Evolutionary conservation across 2,329 filamentous ascomycete genomes (phyloP).

Genomic region (Pseudocercospora fijiensis): DNA sequence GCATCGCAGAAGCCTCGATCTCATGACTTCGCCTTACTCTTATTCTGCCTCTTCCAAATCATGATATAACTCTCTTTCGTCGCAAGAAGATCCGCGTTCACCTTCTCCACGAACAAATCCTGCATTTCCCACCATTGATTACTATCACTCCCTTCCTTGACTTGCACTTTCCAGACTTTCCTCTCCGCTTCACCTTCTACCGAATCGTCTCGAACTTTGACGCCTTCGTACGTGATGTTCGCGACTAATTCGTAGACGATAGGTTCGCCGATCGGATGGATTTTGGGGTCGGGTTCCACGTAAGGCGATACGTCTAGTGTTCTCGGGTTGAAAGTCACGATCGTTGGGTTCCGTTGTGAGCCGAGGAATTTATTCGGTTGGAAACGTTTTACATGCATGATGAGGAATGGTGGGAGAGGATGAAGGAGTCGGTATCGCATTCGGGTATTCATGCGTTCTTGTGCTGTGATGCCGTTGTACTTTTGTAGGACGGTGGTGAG

Average conservation of each 20-base stretch:
- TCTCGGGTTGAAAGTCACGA: constrained; percentile 89
- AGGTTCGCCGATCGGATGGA: constrained; percentile 72
- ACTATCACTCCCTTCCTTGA: constrained; percentile 64
- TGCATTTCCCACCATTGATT: constrained; percentile 92
- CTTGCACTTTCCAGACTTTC: constrained; percentile 92
- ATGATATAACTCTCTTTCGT: constrained; percentile 93
- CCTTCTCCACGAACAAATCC: constrained; percentile 87
- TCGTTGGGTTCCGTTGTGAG: constrained; percentile 88
- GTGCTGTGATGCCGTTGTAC: constrained; percentile 83
- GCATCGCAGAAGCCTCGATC: not conserved
- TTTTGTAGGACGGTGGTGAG: constrained; percentile 81
- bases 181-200: constrained; percentile 88
- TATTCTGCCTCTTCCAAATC: constrained; percentile 64
- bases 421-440: constrained; percentile 87
- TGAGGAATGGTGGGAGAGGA: constrained; percentile 83
- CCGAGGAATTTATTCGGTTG: constrained; percentile 93
- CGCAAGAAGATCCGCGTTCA: constrained; percentile 84
- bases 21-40: constrained; percentile 20
- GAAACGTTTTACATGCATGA: constrained; percentile 97
- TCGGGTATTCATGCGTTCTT: constrained; percentile 85
- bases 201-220: constrained; percentile 71
- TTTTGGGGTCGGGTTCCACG: constrained; percentile 77
- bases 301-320: constrained; percentile 86
- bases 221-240: constrained; percentile 86
- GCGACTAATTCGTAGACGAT: constrained; percentile 94